These are phyloP conservation scores for Viola pubescens DNA, from an alignment of 441 rosid species.

Conservation along the genomic window DNA sequence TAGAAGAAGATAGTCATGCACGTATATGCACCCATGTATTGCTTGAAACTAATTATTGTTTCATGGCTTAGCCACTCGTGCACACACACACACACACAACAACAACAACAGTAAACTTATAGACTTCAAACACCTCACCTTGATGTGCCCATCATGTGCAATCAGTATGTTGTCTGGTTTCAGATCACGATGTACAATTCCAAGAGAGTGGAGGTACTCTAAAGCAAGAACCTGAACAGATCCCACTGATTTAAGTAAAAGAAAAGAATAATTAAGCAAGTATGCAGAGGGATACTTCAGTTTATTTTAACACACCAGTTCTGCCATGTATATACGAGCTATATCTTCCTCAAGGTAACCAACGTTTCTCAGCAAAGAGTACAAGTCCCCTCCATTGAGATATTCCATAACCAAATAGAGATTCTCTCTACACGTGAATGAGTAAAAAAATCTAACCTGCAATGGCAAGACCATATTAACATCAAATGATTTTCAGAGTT, in stretches of 20 bases:
- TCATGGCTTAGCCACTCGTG: conserved; percentile 3
- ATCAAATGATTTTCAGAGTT: conserved; percentile 16
- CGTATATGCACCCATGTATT: background rate
- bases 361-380: conserved; percentile 68
- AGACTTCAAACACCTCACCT: conserved; percentile 47
- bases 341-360: conserved; percentile 80
- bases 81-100: background rate
- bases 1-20: background rate
- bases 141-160: conserved; percentile 81
- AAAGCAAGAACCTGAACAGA: conserved; percentile 77
- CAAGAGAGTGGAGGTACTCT: conserved; percentile 73
- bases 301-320: conserved; percentile 54
- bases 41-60: background rate
- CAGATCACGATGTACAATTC: conserved; percentile 80
- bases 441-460: conserved; percentile 84
- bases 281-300: conserved; percentile 3
- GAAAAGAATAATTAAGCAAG: conserved; percentile 12
- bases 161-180: conserved; percentile 85
- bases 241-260: conserved; percentile 11
- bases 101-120: conserved; percentile 2
- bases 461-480: conserved; percentile 26
- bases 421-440: conserved; percentile 83
- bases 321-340: conserved; percentile 76
- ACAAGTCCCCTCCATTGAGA: conserved; percentile 82
- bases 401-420: conserved; percentile 92